A percentile compares a stretch with the other conserved stretches of the same genome.
These are phyloP conservation scores for Camptophora hylomeconis DNA, from an alignment of 2,329 filamentous ascomycete genomes.

Conservation along the genomic window DNA sequence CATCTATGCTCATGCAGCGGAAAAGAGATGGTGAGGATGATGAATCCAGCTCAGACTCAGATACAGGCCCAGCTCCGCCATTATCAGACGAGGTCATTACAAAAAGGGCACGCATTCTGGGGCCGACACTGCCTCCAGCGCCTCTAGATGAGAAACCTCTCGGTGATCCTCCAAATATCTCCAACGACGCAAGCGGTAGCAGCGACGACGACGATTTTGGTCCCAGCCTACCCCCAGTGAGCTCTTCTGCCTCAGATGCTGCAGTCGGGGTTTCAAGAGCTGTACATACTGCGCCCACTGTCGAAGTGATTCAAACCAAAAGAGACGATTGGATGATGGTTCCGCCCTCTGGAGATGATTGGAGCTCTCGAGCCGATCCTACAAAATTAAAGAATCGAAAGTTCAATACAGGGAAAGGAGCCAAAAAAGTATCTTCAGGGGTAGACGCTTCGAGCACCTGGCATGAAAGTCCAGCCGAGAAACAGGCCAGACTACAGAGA, in stretches of 20 bases:
- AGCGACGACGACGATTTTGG: constrained; percentile 31
- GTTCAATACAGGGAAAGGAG: constrained; percentile 60
- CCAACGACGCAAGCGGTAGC: constrained; percentile 20
- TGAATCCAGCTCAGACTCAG: constrained; percentile 13
- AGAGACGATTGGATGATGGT: constrained; percentile 80
- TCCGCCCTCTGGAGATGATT: constrained; percentile 45
- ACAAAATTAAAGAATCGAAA: constrained; percentile 71
- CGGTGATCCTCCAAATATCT: constrained; percentile 19
- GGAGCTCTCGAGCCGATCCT: constrained; percentile 57
- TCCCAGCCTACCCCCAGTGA: constrained; percentile 22
- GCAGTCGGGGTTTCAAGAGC: constrained; percentile 18
- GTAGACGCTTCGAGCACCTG: constrained; percentile 52
- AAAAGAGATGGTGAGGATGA: constrained; percentile 22
- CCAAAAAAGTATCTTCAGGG: constrained; percentile 29
- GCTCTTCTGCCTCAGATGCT: constrained; percentile 14
- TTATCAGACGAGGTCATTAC: constrained; percentile 9
- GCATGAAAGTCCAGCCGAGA: constrained; percentile 86
- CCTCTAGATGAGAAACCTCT: constrained; percentile 33
- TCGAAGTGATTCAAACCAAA: constrained; percentile 36
- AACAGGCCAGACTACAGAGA: constrained; percentile 65
- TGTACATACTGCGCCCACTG: constrained; percentile 22
- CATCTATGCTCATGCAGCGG: constrained; percentile 24
- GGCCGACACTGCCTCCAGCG: constrained; percentile 43
- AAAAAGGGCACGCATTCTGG: constrained; percentile 40
- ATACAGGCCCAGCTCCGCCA: constrained; percentile 1